Evolutionary conservation across 2,329 filamentous ascomycete species (phyloP), one percentile per base, ranked within the genome.

Genomic region (Fusarium sp.): DNA sequence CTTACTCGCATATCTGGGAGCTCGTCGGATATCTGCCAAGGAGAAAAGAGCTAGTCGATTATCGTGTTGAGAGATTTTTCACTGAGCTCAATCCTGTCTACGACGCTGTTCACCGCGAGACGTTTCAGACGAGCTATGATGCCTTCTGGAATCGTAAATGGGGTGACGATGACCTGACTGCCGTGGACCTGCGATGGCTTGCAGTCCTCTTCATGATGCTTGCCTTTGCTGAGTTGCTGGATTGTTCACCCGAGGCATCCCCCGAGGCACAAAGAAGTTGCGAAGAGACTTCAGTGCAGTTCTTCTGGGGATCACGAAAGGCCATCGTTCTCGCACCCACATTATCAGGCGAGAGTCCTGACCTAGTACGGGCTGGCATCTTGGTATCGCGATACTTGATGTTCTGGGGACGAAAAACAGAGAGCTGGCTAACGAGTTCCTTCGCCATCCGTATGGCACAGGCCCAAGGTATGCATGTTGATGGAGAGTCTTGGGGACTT

Each of bases 161-260:
- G 47, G 47, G 47, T 54, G 47, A 54, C 3, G 47, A 54, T 20
- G 47, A 54, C 9, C 47, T 54, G 18, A 54, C 47, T 0, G 27
- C 47, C 18, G 47, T 54, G 47, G 47, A 54, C 20, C 9, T 54
- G 27, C 47, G 47, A 31, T 54, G 47, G 47, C 47, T 54, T 31
- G 47, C 47, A n/a, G 47, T 54, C 47, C 47, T 54, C 18, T 54
- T 54, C 47, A 54, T 54, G 47, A 54, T 54, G 47, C 47, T 54
- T 31, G 47, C 47, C 16, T 54, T 54, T 54, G 47, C 47, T 31
- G 47, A 54, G 47, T 29, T 54, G 47, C 9, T 54, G 10, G 47
- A 54, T 11, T 54, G 47, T 3, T 54, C 47, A 2, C 47, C 47
- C 9, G 47, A 54, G 7, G 47, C 47, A n/a, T 54, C 47, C 27